Percentiles rank a stretch among this genome's conserved stretches.
Evolutionary conservation across 1,284 basidiomycete genomes (phyloP).

Genomic region (Schizophyllum commune): DNA sequence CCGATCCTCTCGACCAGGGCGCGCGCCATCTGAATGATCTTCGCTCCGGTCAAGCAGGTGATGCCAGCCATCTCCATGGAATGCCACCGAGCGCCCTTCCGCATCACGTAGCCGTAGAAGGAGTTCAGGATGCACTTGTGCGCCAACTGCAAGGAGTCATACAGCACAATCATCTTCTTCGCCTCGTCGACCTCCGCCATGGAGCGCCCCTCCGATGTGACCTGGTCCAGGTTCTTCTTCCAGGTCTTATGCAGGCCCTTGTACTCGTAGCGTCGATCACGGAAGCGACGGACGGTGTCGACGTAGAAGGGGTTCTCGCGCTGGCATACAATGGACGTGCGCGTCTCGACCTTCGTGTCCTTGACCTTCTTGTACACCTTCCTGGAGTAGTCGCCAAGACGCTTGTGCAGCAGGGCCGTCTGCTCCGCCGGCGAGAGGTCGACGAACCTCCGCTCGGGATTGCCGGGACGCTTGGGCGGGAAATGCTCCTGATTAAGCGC

Average conservation of each 20-base stretch:
- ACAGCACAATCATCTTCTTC: slow-evolving; percentile 99
- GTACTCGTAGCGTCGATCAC: slow-evolving; percentile 98
- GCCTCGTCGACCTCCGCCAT: slow-evolving; percentile 92
- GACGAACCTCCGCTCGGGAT: slow-evolving; percentile 72
- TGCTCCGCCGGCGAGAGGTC: slow-evolving; percentile 88
- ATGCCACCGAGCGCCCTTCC: slow-evolving; percentile 98
- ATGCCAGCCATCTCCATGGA: slow-evolving; percentile 99
- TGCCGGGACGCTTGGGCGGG: slow-evolving; percentile 72
- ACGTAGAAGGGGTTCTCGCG: slow-evolving; percentile 99
- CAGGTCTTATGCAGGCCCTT: slow-evolving; percentile 98
- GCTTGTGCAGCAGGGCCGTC: slow-evolving; percentile 90
- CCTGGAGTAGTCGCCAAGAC: slow-evolving; percentile 95
- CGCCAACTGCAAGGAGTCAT: slow-evolving; percentile 98
- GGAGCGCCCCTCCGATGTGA: slow-evolving; percentile 57
- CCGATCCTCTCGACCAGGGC: slow-evolving; percentile 97
- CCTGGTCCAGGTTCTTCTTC: slow-evolving; percentile 95
- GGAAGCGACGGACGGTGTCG: slow-evolving; percentile 95
- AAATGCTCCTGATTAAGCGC: slow-evolving; percentile 94
- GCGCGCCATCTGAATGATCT: slow-evolving; percentile 99
- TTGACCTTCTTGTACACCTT: slow-evolving; percentile 99
- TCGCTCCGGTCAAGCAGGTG: slow-evolving; percentile 97
- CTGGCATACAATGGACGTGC: slow-evolving; percentile 96
- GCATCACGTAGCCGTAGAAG: slow-evolving; percentile 99
- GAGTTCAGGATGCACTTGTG: slow-evolving; percentile 99
- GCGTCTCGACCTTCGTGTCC: slow-evolving; percentile 93